Evolutionary conservation across 441 rosid genomes (phyloP).

Genomic region (Breynia disticha): DNA sequence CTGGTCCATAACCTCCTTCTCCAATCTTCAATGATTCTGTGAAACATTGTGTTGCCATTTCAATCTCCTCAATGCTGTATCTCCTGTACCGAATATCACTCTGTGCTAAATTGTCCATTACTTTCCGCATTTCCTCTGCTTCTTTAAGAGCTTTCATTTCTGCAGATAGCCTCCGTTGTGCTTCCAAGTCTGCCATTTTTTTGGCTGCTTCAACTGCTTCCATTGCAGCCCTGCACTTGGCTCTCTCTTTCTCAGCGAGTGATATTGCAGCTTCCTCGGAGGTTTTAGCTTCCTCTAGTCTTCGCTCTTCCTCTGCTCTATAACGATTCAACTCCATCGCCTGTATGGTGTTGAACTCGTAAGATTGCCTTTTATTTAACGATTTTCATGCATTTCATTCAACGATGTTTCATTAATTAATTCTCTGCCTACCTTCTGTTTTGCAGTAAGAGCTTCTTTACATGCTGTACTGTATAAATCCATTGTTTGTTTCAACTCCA

Average conservation of each 20-base stretch:
- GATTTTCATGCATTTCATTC: too few relatives aligned
- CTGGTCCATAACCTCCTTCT: slow-evolving; percentile 34
- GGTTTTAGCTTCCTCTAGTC: slow-evolving; percentile 29
- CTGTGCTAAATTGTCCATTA: slow-evolving; percentile 15
- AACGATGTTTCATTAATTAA: too few relatives aligned
- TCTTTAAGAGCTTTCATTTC: slow-evolving; percentile 31
- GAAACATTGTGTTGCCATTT: slow-evolving; percentile 20
- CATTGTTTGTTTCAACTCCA: slow-evolving; percentile 88
- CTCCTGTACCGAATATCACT: slow-evolving; percentile 21
- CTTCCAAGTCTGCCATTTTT: slow-evolving; percentile 32
- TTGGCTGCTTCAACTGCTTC: slow-evolving; percentile 35
- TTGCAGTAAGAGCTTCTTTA: slow-evolving; percentile 74
- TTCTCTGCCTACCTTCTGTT: slow-evolving; percentile 47
- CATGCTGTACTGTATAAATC: slow-evolving; percentile 82
- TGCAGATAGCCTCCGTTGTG: slow-evolving; percentile 25
- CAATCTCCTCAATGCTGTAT: slow-evolving; percentile 27
- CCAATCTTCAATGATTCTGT: slow-evolving; percentile 18
- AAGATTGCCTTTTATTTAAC: background rate
- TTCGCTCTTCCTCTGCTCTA: slow-evolving; percentile 35
- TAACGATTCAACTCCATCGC: slow-evolving; percentile 33
- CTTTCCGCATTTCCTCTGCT: slow-evolving; percentile 32
- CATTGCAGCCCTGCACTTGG: slow-evolving; percentile 29
- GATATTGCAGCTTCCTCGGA: slow-evolving; percentile 31
- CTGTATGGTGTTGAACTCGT: slow-evolving; percentile 12
- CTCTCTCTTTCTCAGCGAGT: slow-evolving; percentile 28